phyloP scores from a whole-genome alignment of 2,329 filamentous ascomycete species.

The Talaromyces albobiverticillius region DNA sequence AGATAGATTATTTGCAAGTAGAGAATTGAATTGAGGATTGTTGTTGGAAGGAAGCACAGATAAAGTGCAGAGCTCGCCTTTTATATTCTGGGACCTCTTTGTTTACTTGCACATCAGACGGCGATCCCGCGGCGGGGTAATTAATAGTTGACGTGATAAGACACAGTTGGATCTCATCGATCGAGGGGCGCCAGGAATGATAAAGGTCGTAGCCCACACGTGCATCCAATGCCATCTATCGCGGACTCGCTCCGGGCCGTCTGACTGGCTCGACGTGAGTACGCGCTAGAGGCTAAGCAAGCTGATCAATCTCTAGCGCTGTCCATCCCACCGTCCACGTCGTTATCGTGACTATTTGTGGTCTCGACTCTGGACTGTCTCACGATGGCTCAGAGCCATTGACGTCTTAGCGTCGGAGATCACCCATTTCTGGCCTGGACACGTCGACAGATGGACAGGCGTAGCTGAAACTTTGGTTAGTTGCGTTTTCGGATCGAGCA shows the following conservation, averaged over 20 bases:
- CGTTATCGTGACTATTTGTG: not conserved
- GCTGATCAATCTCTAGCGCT: conserved; percentile 1
- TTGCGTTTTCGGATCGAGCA: not conserved
- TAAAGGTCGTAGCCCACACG: conserved; percentile 1
- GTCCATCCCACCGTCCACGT: not conserved
- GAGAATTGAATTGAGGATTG: not conserved
- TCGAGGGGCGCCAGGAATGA: not conserved
- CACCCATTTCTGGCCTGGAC: not conserved
- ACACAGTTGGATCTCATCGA: not conserved
- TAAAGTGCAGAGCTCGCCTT: too few species aligned
- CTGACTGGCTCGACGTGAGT: conserved; percentile 5
- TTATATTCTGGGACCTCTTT: too few species aligned
- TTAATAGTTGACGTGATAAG: not conserved
- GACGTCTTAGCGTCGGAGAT: conserved; percentile 5
- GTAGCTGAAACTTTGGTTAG: not conserved
- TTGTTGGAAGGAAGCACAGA: too few species aligned
- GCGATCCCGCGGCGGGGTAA: not conserved
- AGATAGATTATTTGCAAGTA: not conserved
- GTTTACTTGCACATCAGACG: too few species aligned
- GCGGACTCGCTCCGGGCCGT: not conserved
- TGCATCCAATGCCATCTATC: not conserved
- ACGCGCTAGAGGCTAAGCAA: conserved; percentile 5
- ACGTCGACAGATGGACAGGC: not conserved
- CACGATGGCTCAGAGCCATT: not conserved
- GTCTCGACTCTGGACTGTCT: not conserved